phyloP scores from a whole-genome alignment of 495 filamentous ascomycete species.

The Neurospora sp. region DNA sequence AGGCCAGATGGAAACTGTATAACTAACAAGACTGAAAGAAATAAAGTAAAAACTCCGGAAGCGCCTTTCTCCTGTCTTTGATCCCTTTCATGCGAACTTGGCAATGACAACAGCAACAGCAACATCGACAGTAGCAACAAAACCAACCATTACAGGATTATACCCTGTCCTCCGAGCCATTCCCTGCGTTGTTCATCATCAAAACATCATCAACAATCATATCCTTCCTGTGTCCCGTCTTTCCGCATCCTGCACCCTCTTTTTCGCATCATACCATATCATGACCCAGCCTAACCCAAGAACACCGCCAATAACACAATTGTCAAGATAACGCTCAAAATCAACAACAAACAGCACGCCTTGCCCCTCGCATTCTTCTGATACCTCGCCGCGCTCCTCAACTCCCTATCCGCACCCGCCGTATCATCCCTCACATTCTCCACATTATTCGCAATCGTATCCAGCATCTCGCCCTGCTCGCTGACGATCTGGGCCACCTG shows the following conservation, averaged over 20 bases:
- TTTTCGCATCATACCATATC: neutral
- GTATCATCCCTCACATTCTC: constrained; percentile 70
- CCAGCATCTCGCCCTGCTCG: constrained; percentile 83
- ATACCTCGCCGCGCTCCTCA: constrained; percentile 72
- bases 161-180: neutral
- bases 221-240: neutral
- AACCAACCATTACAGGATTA: neutral
- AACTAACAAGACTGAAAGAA: neutral
- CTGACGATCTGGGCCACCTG: constrained; percentile 94
- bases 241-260: neutral
- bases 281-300: constrained; percentile 40
- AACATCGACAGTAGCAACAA: neutral
- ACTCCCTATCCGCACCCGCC: constrained; percentile 72
- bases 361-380: constrained; percentile 90
- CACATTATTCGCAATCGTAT: constrained; percentile 83
- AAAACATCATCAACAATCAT: neutral
- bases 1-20: constrained; percentile 1
- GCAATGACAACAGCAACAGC: neutral
- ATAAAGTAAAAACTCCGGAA: constrained; percentile 7
- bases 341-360: constrained; percentile 85
- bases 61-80: constrained; percentile 5
- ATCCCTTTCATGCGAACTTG: neutral
- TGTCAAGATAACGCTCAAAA: constrained; percentile 76
- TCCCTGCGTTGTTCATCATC: neutral
- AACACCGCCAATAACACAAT: constrained; percentile 81